These are phyloP conservation scores for Coniochaeta sp. DNA, from an alignment of 2,329 filamentous ascomycete genomes.

Conservation along the genomic window DNA sequence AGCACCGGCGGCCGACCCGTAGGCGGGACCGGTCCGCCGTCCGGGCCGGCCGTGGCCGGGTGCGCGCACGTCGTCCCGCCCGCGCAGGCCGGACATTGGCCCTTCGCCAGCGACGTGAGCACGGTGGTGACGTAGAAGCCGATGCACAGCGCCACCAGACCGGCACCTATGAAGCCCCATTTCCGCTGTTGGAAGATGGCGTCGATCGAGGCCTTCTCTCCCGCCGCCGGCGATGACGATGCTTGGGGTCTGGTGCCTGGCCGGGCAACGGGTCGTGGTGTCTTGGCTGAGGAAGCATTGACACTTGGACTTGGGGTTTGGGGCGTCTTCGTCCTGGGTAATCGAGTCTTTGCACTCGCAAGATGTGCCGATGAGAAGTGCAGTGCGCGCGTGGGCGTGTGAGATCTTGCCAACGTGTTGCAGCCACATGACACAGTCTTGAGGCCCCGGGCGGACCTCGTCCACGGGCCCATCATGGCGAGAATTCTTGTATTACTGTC, in stretches of 20 bases:
- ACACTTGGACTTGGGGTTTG: neutral
- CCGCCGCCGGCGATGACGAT: neutral
- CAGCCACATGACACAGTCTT: neutral
- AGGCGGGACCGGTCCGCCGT: conserved; percentile 28
- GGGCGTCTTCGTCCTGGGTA: neutral
- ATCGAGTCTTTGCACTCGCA: neutral
- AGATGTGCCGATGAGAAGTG: neutral
- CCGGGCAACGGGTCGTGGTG: neutral
- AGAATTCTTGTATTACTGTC: neutral
- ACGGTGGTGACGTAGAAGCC: conserved; percentile 39
- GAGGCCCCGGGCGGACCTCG: neutral
- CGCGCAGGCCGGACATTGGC: conserved; percentile 9
- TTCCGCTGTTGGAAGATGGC: conserved; percentile 27
- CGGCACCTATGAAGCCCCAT: conserved; percentile 39
- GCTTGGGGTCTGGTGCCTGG: neutral
- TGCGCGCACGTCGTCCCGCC: neutral
- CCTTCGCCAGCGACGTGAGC: conserved; percentile 24
- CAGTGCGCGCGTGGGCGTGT: neutral
- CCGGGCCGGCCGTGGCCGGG: conserved; percentile 10
- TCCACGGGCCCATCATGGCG: neutral
- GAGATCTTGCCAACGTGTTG: neutral
- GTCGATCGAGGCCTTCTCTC: conserved; percentile 13
- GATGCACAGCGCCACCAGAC: conserved; percentile 35
- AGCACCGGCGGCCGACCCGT: conserved; percentile 43
- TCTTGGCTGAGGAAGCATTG: neutral